Base-by-base conservation (phyloP, 73 alveolate species). In the Urostyla sp. region DNA sequence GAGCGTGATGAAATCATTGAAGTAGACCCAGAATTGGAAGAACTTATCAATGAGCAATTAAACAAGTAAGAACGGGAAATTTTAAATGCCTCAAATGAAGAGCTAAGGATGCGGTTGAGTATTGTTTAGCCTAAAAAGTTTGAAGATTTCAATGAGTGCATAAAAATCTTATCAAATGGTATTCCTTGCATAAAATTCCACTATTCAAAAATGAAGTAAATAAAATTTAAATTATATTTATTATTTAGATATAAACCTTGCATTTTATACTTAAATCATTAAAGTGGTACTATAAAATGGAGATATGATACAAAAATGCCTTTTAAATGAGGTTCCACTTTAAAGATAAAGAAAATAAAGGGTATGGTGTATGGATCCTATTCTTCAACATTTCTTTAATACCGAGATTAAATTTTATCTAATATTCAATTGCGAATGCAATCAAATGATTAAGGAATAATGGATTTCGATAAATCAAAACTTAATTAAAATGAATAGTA, bases 281-380 rank as follows among this genome's bases (percentile, higher is more conserved):
- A 55, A 18, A 27, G 8, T 3, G 31, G 11, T 4, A 11, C 4
- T 27, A 11, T 55, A 27, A 55, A 23, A 4, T 55, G 72, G 72
- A 55, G 11, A 4, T 55, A 55, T 55, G 5, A 26, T 13, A 13
- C 11, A 27, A 7, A 7, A 4, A 55, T 27, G 4, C 10, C 4
- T 55, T 27, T 4, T 4, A 55, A 55, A 55, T 5, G 21, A 23
- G 4, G 15, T 23, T 23, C 72, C 4, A 23, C 8, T 20, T 6
- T 7, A 23, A 23, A n/a, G n/a, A n/a, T 27, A 55, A 55, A 26
- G 3, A 46, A 55, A 4, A 55, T 55, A 13, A 23, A 11, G 11
- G 75, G 75, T 35, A 10, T 58, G 3, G 54, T 58, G n/a, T 58
- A 28, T 34, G 75, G 75, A 31, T 52, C 75, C 4, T 58, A 35